Conservation (phyloP, 768 basidiomycete species). For the Auricularia sp. region DNA sequence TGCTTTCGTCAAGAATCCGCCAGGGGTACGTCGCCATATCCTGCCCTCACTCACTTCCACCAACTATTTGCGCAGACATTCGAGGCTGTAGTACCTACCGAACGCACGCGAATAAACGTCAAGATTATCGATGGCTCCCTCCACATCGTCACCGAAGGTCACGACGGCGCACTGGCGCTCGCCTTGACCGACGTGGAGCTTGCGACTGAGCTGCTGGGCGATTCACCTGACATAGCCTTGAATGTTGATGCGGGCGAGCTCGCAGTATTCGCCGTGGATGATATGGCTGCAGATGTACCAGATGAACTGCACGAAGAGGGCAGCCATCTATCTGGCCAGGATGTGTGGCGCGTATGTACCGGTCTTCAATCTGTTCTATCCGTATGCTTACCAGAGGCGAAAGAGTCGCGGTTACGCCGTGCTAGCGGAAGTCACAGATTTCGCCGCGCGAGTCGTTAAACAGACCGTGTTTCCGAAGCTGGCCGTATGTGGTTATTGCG, state of each 20-base stretch:
- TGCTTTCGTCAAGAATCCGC: slow-evolving; percentile 68
- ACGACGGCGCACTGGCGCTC: slow-evolving; percentile 57
- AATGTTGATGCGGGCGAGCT: slow-evolving; percentile 39
- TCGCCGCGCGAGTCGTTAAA: slow-evolving; percentile 34
- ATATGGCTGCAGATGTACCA: slow-evolving; percentile 22
- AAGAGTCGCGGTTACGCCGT: slow-evolving; percentile 63
- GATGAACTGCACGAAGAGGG: slow-evolving; percentile 2
- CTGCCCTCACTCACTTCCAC: background rate
- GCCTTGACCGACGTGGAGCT: slow-evolving; percentile 60
- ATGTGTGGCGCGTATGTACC: slow-evolving; percentile 58
- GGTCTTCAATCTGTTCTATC: background rate
- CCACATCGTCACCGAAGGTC: slow-evolving; percentile 43
- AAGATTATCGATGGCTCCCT: slow-evolving; percentile 58
- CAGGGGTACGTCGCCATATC: slow-evolving; percentile 51
- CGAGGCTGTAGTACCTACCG: slow-evolving; percentile 85
- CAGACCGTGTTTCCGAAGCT: background rate
- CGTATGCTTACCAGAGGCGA: background rate
- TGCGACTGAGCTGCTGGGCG: slow-evolving; percentile 62
- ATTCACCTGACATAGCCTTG: slow-evolving; percentile 47
- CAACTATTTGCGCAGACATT: slow-evolving; percentile 50
- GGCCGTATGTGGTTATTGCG: background rate
- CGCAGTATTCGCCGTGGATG: slow-evolving; percentile 45
- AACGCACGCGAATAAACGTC: slow-evolving; percentile 65
- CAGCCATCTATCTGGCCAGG: slow-evolving; percentile 23
- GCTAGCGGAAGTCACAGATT: slow-evolving; percentile 46